phyloP scores from a whole-genome alignment of 2,329 filamentous ascomycete species.

The Talaromyces pinophilus region DNA sequence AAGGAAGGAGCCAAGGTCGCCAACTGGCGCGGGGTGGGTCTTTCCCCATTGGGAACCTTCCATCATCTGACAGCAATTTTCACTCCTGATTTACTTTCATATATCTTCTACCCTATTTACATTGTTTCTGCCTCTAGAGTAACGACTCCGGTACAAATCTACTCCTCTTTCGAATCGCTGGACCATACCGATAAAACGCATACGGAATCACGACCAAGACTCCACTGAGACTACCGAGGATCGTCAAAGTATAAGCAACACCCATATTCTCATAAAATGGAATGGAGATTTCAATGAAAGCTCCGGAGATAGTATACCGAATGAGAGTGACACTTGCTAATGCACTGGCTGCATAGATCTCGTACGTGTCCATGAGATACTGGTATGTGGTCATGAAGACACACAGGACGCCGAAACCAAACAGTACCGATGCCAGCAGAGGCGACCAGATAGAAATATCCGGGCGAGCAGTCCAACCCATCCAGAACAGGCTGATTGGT shows the following conservation, averaged over 20 bases:
- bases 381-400: constrained; percentile 55
- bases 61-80: neutral
- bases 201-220: constrained; percentile 47
- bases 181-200: constrained; percentile 52
- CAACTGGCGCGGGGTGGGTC: neutral
- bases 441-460: constrained; percentile 41
- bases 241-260: constrained; percentile 43
- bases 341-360: constrained; percentile 52
- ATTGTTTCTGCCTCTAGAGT: neutral
- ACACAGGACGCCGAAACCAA: constrained; percentile 53
- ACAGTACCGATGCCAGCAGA: constrained; percentile 51
- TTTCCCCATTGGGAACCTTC: neutral
- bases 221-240: constrained; percentile 48
- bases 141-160: constrained; percentile 23
- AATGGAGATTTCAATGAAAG: constrained; percentile 36
- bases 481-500: constrained; percentile 59
- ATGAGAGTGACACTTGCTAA: constrained; percentile 45
- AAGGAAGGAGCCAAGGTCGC: neutral
- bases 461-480: constrained; percentile 55
- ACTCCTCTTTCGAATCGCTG: constrained; percentile 21
- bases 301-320: constrained; percentile 43
- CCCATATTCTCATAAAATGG: constrained; percentile 45
- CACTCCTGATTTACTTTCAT: neutral
- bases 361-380: constrained; percentile 61
- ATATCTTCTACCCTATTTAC: neutral